A percentile compares a stretch with the other conserved stretches of the same genome.
Conservation (phyloP, 2,329 filamentous ascomycete genomes). For the Dactylellina sp. region DNA sequence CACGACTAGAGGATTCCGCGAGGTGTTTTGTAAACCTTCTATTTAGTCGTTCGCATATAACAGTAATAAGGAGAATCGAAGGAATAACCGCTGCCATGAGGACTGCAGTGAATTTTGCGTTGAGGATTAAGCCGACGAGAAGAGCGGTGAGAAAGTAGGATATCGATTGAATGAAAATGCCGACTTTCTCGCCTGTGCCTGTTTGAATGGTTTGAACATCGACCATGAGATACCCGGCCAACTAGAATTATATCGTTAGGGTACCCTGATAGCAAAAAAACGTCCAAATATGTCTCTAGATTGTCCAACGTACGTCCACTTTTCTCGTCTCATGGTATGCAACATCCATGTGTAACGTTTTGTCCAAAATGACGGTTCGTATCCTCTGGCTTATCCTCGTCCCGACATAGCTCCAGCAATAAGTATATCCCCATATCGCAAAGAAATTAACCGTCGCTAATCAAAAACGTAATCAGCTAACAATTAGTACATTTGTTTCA, state of each 20-base stretch:
- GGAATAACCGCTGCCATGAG: slow-evolving; percentile 68
- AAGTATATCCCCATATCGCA: slow-evolving; percentile 67
- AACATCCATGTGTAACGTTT: slow-evolving; percentile 68
- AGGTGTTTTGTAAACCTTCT: slow-evolving; percentile 64
- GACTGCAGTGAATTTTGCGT: slow-evolving; percentile 73
- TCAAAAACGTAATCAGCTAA: slow-evolving; percentile 62
- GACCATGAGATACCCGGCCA: slow-evolving; percentile 71
- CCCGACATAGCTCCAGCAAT: slow-evolving; percentile 68
- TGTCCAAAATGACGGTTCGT: slow-evolving; percentile 66
- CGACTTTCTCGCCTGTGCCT: slow-evolving; percentile 78
- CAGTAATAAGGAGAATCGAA: slow-evolving; percentile 65
- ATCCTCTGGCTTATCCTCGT: slow-evolving; percentile 67
- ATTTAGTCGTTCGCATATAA: slow-evolving; percentile 66
- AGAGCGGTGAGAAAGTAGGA: slow-evolving; percentile 77
- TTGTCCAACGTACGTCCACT: slow-evolving; percentile 65
- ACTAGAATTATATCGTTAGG: slow-evolving; percentile 66
- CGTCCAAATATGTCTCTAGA: no score
- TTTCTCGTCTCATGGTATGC: slow-evolving; percentile 68
- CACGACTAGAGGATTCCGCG: slow-evolving; percentile 64
- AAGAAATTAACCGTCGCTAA: slow-evolving; percentile 63
- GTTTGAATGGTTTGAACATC: slow-evolving; percentile 76
- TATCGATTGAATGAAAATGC: slow-evolving; percentile 72
- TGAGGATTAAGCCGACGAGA: slow-evolving; percentile 75
- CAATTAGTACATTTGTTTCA: no score
- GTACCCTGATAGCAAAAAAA: slow-evolving; percentile 60